These are phyloP conservation scores for Aspergillus pseudotamarii DNA, from an alignment of 2,329 filamentous ascomycete species.

Conservation along the genomic window DNA sequence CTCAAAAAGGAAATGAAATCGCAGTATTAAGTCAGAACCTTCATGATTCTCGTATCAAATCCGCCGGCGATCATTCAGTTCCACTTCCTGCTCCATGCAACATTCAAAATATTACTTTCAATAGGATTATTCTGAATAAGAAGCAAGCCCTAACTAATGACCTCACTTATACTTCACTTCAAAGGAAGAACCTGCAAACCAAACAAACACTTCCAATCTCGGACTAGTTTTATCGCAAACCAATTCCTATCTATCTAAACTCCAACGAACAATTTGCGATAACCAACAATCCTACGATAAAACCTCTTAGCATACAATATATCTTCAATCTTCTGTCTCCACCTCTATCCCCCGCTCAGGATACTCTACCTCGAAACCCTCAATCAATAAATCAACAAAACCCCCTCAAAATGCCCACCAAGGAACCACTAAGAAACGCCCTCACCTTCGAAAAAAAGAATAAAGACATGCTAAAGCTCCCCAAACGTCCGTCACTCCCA, in stretches of 20 bases:
- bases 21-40: no score
- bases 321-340: neutral
- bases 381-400: neutral
- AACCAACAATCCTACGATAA: neutral
- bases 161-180: neutral
- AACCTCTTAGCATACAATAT: no score
- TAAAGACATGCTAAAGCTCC: conserved; percentile 37
- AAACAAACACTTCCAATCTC: neutral
- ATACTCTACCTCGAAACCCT: no score
- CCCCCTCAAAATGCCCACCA: conserved; percentile 12
- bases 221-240: neutral
- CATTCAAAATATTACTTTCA: no score
- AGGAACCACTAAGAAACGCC: conserved; percentile 23
- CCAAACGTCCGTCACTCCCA: conserved; percentile 33
- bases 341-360: no score
- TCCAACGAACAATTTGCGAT: neutral
- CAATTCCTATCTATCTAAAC: neutral
- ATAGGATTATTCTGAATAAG: no score
- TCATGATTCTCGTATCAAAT: no score
- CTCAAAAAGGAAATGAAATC: no score
- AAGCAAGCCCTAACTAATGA: neutral
- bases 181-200: neutral
- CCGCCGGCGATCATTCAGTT: no score
- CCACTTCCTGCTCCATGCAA: no score
- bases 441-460: conserved; percentile 46